phyloP scores from a whole-genome alignment of 2,329 filamentous ascomycete genomes.

The Ascochyta lentis region DNA sequence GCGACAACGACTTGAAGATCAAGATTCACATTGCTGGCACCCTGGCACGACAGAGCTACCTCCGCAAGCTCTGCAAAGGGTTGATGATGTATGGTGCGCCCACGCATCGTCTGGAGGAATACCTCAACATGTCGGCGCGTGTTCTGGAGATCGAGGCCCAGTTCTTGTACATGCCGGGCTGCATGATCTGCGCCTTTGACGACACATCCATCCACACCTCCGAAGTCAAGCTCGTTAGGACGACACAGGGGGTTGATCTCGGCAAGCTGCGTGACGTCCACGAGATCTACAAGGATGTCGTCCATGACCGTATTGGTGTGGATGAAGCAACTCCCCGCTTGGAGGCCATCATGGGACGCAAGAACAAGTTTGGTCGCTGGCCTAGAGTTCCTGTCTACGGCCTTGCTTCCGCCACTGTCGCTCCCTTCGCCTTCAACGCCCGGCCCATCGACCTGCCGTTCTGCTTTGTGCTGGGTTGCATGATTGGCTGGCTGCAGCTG shows the following conservation, averaged over 20 bases:
- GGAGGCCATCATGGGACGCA: slow-evolving; percentile 66
- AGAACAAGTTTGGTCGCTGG: slow-evolving; percentile 60
- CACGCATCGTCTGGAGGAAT: slow-evolving; percentile 89
- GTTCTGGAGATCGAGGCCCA: slow-evolving; percentile 88
- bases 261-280: slow-evolving; percentile 77
- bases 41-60: slow-evolving; percentile 79
- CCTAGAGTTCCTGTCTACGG: slow-evolving; percentile 72
- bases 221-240: slow-evolving; percentile 78
- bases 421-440: slow-evolving; percentile 80
- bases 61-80: slow-evolving; percentile 82
- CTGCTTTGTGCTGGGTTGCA: slow-evolving; percentile 75
- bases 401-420: slow-evolving; percentile 75
- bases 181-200: slow-evolving; percentile 93
- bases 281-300: slow-evolving; percentile 81
- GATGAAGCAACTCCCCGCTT: slow-evolving; percentile 71
- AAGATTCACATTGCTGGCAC: slow-evolving; percentile 71
- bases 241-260: slow-evolving; percentile 73
- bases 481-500: slow-evolving; percentile 77
- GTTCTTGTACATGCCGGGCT: slow-evolving; percentile 87
- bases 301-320: slow-evolving; percentile 75
- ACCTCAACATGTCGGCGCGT: slow-evolving; percentile 88
- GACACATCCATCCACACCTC: slow-evolving; percentile 75
- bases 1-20: slow-evolving; percentile 63
- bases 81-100: slow-evolving; percentile 91
- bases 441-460: slow-evolving; percentile 79